Conservation (phyloP, 257 asterid species). For the Forsythia viridissima region DNA sequence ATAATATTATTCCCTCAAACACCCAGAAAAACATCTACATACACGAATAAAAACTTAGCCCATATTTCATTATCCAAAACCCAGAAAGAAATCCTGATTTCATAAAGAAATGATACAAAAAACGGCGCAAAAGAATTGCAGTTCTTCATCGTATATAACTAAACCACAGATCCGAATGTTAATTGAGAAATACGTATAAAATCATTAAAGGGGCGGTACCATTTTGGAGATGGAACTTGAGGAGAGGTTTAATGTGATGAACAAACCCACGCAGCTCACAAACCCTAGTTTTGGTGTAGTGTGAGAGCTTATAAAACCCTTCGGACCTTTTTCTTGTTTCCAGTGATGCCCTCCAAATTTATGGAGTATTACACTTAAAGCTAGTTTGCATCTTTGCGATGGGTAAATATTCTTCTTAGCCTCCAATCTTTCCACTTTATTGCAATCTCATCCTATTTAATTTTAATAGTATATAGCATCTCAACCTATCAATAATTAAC, state of each 20-base stretch:
- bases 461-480: too few species aligned
- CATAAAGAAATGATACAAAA: background rate
- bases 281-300: background rate
- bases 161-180: background rate
- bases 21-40: background rate
- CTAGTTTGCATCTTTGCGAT: background rate
- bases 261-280: conserved; percentile 9
- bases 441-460: too few species aligned
- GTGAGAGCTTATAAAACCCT: background rate
- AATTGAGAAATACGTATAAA: background rate
- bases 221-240: conserved; percentile 16
- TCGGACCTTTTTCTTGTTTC: background rate
- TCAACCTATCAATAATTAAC: too few species aligned
- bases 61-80: background rate
- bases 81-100: background rate
- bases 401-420: too few species aligned
- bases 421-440: too few species aligned
- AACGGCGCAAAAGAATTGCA: background rate
- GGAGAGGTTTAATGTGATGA: conserved; percentile 5
- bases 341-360: background rate
- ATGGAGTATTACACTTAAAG: background rate
- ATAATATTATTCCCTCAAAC: background rate
- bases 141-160: background rate
- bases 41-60: background rate
- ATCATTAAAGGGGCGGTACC: conserved; percentile 8